These are phyloP conservation scores for Pleurotus tuber-regium DNA, from an alignment of 768 basidiomycete genomes.

Conservation along the genomic window DNA sequence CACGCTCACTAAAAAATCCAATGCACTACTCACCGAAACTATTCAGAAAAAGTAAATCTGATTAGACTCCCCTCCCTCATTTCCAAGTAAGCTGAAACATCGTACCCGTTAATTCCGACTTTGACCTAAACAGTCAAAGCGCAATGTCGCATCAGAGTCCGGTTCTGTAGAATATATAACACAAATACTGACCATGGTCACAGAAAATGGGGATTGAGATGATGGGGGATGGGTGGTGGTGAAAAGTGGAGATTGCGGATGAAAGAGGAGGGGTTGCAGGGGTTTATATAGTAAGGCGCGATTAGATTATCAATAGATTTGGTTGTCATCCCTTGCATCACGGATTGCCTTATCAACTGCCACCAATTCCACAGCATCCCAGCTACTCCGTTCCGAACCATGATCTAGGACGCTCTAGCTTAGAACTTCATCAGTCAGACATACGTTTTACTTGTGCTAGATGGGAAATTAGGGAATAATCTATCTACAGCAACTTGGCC, in stretches of 20 bases:
- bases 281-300: slow-evolving; percentile 4
- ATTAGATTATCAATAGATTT: slow-evolving; percentile 8
- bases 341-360: slow-evolving; percentile 9
- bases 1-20: not conserved
- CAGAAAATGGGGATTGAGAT: not conserved
- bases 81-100: slow-evolving; percentile 23
- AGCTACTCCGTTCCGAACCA: not conserved
- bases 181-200: slow-evolving; percentile 10
- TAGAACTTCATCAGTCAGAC: not conserved
- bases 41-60: slow-evolving; percentile 13
- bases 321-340: not conserved
- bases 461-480: no score
- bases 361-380: slow-evolving; percentile 1
- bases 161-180: not conserved
- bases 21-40: slow-evolving; percentile 69
- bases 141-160: not conserved
- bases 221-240: slow-evolving; percentile 3
- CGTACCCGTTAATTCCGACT: slow-evolving; percentile 97
- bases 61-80: not conserved
- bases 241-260: slow-evolving; percentile 8
- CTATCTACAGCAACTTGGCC: no score
- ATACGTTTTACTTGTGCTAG: no score
- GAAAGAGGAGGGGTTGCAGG: not conserved
- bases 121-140: slow-evolving; percentile 49
- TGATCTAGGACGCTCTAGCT: not conserved